phyloP scores from a whole-genome alignment of 108 stramenopile genomes.

The Stephanodiscus triporus region DNA sequence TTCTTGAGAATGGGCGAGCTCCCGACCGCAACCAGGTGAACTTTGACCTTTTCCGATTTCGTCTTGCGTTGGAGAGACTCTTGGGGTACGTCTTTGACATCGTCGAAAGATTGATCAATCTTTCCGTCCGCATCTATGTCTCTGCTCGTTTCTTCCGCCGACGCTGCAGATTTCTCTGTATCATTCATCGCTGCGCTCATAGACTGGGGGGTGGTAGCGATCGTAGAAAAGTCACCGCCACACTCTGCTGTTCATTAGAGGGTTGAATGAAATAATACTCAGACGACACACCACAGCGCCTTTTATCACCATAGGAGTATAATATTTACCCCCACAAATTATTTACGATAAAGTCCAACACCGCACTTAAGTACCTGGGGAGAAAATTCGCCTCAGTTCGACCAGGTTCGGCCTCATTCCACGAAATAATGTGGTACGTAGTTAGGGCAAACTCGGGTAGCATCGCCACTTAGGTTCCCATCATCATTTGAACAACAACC shows the following conservation, averaged over 20 bases:
- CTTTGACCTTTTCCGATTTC: conserved; percentile 70
- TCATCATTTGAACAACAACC: neutral
- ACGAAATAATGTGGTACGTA: too few species aligned
- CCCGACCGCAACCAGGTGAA: conserved; percentile 88
- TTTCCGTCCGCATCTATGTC: neutral
- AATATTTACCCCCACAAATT: too few species aligned
- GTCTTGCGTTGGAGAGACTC: neutral
- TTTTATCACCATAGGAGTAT: too few species aligned
- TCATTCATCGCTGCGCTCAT: neutral
- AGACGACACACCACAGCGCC: too few species aligned
- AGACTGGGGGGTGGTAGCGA: neutral
- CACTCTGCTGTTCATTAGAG: neutral
- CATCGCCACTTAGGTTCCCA: too few species aligned
- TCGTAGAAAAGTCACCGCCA: neutral
- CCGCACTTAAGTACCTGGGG: too few species aligned
- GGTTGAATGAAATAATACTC: too few species aligned
- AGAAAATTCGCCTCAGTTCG: neutral
- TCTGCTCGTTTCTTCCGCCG: neutral
- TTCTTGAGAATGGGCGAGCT: conserved; percentile 87
- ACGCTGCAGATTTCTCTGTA: neutral
- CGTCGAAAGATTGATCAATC: neutral
- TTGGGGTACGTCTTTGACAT: neutral
- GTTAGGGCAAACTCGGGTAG: too few species aligned
- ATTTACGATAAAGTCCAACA: too few species aligned
- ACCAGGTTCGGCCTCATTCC: neutral